phyloP scores from a whole-genome alignment of 352 stramenopile genomes.

The Globisporangium canariense region DNA sequence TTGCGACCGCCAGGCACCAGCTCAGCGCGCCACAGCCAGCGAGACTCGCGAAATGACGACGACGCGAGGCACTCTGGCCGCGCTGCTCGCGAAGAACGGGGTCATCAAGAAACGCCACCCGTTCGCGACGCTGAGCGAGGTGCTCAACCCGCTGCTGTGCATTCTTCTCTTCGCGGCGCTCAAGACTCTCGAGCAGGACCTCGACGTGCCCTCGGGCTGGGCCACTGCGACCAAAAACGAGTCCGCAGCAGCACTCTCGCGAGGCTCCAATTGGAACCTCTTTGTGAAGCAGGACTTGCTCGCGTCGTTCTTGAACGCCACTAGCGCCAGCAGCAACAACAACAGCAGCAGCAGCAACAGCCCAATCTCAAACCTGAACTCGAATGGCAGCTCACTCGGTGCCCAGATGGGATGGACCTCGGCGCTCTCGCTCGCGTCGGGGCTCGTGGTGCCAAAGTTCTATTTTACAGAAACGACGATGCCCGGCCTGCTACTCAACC shows the following conservation, averaged over 20 bases:
- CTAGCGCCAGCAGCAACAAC: slow-evolving; percentile 20
- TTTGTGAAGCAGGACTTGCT: slow-evolving; percentile 32
- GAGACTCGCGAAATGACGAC: too few relatives aligned
- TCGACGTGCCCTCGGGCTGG: slow-evolving; percentile 51
- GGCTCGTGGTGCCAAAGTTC: slow-evolving; percentile 43
- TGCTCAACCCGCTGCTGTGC: slow-evolving; percentile 66
- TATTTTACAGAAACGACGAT: slow-evolving; percentile 72
- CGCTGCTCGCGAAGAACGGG: slow-evolving; percentile 75
- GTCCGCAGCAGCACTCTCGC: slow-evolving; percentile 19
- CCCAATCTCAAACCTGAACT: neutral
- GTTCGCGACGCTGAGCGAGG: slow-evolving; percentile 56
- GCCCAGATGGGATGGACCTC: slow-evolving; percentile 19
- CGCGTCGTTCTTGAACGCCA: slow-evolving; percentile 12
- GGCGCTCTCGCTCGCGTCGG: slow-evolving; percentile 29
- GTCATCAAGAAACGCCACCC: slow-evolving; percentile 64
- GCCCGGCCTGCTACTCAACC: slow-evolving; percentile 48
- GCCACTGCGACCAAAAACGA: slow-evolving; percentile 29
- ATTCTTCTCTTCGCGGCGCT: slow-evolving; percentile 70
- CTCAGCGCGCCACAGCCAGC: too few relatives aligned
- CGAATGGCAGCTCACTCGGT: neutral
- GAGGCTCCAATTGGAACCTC: slow-evolving; percentile 43
- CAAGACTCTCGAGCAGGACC: slow-evolving; percentile 52
- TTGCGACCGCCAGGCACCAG: too few relatives aligned
- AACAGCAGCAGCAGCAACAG: neutral
- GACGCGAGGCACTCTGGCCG: slow-evolving; percentile 18